Conservation (phyloP, 2,329 filamentous ascomycete genomes). For the Macrophomina pseudophaseolina region DNA sequence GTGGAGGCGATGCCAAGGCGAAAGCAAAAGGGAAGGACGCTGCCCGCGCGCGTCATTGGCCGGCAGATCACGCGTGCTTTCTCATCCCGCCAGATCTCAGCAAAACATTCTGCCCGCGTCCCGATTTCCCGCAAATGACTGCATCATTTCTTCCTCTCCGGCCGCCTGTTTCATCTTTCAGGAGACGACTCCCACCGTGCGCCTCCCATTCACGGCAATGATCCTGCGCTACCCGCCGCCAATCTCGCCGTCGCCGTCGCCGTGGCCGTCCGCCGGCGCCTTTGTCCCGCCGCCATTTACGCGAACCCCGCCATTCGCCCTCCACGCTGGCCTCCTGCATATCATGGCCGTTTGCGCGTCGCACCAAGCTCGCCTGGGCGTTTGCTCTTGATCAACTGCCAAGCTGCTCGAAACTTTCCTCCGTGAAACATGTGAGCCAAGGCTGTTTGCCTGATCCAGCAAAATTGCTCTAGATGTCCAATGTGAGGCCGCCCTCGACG, state of each 20-base stretch:
- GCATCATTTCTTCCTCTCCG: neutral
- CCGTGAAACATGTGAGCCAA: neutral
- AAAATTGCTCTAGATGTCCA: conserved; percentile 3
- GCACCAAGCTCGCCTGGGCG: conserved; percentile 16
- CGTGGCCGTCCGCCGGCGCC: neutral
- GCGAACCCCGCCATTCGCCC: neutral
- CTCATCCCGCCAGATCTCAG: conserved; percentile 1
- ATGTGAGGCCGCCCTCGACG: conserved; percentile 5
- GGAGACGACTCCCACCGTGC: neutral
- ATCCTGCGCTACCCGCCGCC: neutral
- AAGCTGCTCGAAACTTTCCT: neutral
- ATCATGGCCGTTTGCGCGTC: conserved; percentile 12
- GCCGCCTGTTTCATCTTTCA: conserved; percentile 14
- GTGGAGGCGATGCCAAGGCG: neutral
- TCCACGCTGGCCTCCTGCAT: neutral
- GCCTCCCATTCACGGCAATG: conserved; percentile 9
- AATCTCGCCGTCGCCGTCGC: neutral
- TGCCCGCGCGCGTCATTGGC: conserved; percentile 17
- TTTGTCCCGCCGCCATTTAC: neutral
- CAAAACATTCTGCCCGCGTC: neutral
- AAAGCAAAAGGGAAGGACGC: neutral
- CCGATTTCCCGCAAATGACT: neutral
- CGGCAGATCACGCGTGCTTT: conserved; percentile 1
- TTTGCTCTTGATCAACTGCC: neutral
- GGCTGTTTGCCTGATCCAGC: conserved; percentile 11